Evolutionary conservation across 2,329 filamentous ascomycete genomes (phyloP).

Genomic region (Myotisia sp.): DNA sequence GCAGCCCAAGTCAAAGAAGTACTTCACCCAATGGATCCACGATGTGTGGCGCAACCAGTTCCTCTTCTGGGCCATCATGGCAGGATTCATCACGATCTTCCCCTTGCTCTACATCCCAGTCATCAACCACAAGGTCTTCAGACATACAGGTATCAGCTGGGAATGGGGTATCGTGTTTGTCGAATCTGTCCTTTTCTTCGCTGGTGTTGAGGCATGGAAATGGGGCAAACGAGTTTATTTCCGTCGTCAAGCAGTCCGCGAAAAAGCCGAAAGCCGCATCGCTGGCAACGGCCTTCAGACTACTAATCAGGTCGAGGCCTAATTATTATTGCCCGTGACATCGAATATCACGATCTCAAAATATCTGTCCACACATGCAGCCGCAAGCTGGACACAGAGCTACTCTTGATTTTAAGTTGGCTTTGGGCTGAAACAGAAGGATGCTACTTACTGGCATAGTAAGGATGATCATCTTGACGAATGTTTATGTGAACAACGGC

Average conservation of each 20-base stretch:
- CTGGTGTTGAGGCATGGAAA: conserved; percentile 53
- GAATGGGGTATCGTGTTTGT: conserved; percentile 57
- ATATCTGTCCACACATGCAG: too few relatives aligned
- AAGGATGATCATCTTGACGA: too few relatives aligned
- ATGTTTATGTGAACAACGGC: too few relatives aligned
- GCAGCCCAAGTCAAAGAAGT: conserved; percentile 46
- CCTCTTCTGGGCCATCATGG: conserved; percentile 50
- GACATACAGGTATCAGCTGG: conserved; percentile 51
- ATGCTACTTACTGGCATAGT: too few relatives aligned
- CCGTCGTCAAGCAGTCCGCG: conserved; percentile 18
- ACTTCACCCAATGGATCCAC: conserved; percentile 51
- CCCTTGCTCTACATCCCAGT: conserved; percentile 54
- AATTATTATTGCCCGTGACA: too few relatives aligned
- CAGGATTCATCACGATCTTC: conserved; percentile 44
- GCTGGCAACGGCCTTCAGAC: too few relatives aligned
- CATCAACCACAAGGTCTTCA: conserved; percentile 51
- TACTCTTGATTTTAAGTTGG: too few relatives aligned
- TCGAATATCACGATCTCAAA: too few relatives aligned
- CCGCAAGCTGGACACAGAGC: too few relatives aligned
- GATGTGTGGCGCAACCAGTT: conserved; percentile 62
- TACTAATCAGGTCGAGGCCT: too few relatives aligned
- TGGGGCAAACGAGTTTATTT: conserved; percentile 48
- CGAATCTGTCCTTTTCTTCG: conserved; percentile 46
- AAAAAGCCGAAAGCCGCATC: too few relatives aligned
- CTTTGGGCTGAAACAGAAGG: too few relatives aligned